Evolutionary conservation across 129 eudicot species (phyloP), one percentile per base, ranked within the genome.

Genomic region (Lactuca saligna): DNA sequence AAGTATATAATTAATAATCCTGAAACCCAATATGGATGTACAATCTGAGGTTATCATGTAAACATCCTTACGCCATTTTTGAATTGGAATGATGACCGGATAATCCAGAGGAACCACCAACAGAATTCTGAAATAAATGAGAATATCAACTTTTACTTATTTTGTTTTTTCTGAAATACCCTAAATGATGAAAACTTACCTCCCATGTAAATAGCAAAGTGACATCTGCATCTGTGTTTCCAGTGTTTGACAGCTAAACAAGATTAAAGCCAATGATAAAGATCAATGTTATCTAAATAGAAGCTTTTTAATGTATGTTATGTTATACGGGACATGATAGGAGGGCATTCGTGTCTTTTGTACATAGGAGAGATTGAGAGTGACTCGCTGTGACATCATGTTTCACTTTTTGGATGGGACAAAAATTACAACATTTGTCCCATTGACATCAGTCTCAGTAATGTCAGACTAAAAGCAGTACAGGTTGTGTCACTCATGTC

Each of bases 151-250:
- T 58, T 15, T n/a, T 57, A 12, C 7, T 51, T 8, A 64, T 33
- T 35, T 65, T 62, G 3, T 70, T 8, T 42, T 42, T 42, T 8
- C 5, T 46, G 2, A 46, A 0, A 46, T 46, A 9, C n/a, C 12
- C 0, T 11, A 46, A 46, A 1, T 7, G 2, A 12, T 1, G 12
- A 4, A 46, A 46, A 57, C 86, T 68, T 77, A 85, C 98, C 79
- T 88, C 98, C 96, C 96, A 93, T 29, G 97, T 93, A 79, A 93
- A 93, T 74, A 93, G 92, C 75, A 93, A 81, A 63, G 92, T 86
- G 78, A 79, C 92, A 79, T 93, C 87, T 10, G 97, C 98, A 63
- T 81, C 75, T 33, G 82, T 81, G 67, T 73, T 89, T 63, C 97
- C 97, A 59, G 59, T 42, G 80, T 93, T 93, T 62, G 84, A 83